phyloP scores from a whole-genome alignment of 805 yeast genomes.

The Crinitomyces ghanaensis region DNA sequence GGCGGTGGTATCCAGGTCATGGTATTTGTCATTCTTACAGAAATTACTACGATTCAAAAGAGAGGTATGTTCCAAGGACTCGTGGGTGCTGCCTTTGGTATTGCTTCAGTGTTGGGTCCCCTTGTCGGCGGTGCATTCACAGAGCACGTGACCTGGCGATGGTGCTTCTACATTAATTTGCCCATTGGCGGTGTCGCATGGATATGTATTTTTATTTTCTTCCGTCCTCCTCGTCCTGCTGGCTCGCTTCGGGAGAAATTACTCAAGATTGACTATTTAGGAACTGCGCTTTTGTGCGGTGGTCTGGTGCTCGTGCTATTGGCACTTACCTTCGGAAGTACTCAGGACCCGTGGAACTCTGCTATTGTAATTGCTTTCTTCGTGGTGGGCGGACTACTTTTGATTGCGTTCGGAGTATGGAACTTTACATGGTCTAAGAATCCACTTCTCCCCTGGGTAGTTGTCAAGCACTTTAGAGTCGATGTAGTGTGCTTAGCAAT shows the following conservation, averaged over 20 bases:
- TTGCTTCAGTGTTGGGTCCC: conserved; percentile 42
- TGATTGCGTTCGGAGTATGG: conserved; percentile 28
- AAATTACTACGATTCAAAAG: conserved; percentile 61
- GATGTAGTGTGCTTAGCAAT: conserved; percentile 26
- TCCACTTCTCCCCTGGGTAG: conserved; percentile 22
- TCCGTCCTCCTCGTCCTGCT: conserved; percentile 31
- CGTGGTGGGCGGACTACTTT: conserved; percentile 32
- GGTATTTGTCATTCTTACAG: conserved; percentile 65
- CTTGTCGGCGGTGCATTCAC: conserved; percentile 44
- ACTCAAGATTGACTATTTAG: conserved; percentile 41
- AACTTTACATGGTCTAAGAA: conserved; percentile 30
- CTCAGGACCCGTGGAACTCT: conserved; percentile 39
- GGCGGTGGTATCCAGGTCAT: conserved; percentile 77
- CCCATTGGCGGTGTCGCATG: conserved; percentile 30
- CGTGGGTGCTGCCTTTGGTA: conserved; percentile 24
- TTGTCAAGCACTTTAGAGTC: conserved; percentile 7
- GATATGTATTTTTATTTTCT: conserved; percentile 17
- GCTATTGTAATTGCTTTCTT: conserved; percentile 37
- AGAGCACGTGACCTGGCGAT: conserved; percentile 38
- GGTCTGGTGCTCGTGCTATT: conserved; percentile 36
- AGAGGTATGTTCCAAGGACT: conserved; percentile 76
- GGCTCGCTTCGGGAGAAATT: conserved; percentile 31
- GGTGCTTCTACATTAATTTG: conserved; percentile 39
- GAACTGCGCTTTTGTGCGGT: conserved; percentile 28
- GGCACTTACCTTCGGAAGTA: conserved; percentile 45